Conservation (phyloP, 2,329 filamentous ascomycete genomes). For the Pestalotiopsis sp. region DNA sequence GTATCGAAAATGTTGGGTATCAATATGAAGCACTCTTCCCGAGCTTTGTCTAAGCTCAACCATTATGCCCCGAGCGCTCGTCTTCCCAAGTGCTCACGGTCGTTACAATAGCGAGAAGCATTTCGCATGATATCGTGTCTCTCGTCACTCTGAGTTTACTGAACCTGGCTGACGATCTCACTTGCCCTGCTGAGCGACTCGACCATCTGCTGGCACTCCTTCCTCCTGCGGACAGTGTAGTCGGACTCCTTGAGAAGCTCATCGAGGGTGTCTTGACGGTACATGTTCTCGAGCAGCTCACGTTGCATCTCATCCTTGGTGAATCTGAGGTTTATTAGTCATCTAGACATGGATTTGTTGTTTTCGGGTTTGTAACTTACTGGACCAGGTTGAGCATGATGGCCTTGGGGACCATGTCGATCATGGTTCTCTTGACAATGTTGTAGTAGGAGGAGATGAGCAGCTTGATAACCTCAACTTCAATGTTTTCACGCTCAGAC, state of each 20-base stretch:
- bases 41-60: neutral
- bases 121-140: neutral
- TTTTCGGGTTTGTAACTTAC: constrained; percentile 56
- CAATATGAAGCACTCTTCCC: neutral
- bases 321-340: constrained; percentile 56
- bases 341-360: neutral
- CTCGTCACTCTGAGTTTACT: constrained; percentile 41
- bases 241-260: constrained; percentile 97
- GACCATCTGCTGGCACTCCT: constrained; percentile 99
- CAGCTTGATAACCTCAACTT: constrained; percentile 98
- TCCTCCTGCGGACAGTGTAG: constrained; percentile 90
- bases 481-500: constrained; percentile 90
- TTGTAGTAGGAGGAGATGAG: constrained; percentile 97
- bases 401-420: constrained; percentile 99
- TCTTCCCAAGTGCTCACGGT: neutral
- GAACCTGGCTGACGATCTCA: constrained; percentile 89
- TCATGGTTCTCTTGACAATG: constrained; percentile 97
- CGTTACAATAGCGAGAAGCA: neutral
- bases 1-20: constrained; percentile 7
- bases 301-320: constrained; percentile 99
- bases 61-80: neutral
- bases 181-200: constrained; percentile 87
- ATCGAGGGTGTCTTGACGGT: constrained; percentile 86
- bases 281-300: constrained; percentile 97
- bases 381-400: constrained; percentile 97